Conservation (phyloP, 2,329 filamentous ascomycete genomes). For the Fonsecaea nubica region DNA sequence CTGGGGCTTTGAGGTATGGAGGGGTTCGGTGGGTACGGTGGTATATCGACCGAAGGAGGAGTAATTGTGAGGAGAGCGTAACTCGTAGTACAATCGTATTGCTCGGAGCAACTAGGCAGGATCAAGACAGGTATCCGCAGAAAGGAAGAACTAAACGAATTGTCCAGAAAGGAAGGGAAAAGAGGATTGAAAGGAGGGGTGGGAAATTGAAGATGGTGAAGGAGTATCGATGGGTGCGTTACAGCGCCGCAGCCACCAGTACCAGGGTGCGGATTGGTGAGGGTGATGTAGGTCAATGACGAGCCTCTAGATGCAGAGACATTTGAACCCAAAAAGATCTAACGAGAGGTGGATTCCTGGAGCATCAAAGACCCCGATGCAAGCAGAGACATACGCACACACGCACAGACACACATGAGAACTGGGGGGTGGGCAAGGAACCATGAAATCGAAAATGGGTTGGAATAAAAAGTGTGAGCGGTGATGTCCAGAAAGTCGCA, state of each 20-base stretch:
- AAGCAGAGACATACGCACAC: not conserved
- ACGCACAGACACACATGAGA: not conserved
- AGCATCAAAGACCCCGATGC: not conserved
- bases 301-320: not conserved
- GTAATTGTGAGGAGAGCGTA: not conserved
- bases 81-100: not conserved
- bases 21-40: constrained; percentile 9
- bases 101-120: not conserved
- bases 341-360: not conserved
- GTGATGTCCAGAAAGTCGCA: constrained; percentile 19
- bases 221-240: constrained; percentile 6
- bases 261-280: constrained; percentile 2
- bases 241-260: not conserved
- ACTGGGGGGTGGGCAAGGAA: not conserved
- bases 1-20: constrained; percentile 4
- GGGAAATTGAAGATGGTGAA: constrained; percentile 16
- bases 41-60: not conserved
- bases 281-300: constrained; percentile 12
- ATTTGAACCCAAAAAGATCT: not conserved
- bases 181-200: constrained; percentile 10
- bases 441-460: not conserved
- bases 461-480: constrained; percentile 10
- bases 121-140: not conserved
- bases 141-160: constrained; percentile 5
- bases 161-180: constrained; percentile 9